A percentile compares a stretch with the other conserved stretches of the same genome.
phyloP scores from a whole-genome alignment of 371 early-diverging fungal species.

The Rhizomucor pusillus region DNA sequence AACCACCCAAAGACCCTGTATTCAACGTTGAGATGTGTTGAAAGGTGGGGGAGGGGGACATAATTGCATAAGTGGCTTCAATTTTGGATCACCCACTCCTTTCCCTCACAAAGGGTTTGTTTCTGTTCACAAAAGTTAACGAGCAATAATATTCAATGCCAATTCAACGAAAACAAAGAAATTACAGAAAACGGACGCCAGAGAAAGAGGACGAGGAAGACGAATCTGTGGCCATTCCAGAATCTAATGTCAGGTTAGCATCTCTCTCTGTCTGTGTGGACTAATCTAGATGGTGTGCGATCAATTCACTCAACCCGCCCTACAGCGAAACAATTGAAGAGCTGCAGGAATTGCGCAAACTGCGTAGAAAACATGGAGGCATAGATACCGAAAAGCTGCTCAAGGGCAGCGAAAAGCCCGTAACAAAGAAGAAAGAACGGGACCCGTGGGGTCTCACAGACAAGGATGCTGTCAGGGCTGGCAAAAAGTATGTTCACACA shows the following conservation, averaged over 20 bases:
- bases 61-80: too few species aligned
- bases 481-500: conserved; percentile 11
- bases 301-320: background rate
- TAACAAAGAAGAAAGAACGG: conserved; percentile 47
- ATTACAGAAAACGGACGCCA: conserved; percentile 35
- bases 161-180: conserved; percentile 27
- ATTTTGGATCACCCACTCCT: too few species aligned
- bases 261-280: too few species aligned
- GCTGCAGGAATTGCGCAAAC: conserved; percentile 60
- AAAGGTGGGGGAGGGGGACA: too few species aligned
- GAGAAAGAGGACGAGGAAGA: conserved; percentile 32
- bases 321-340: conserved; percentile 53
- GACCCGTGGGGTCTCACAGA: conserved; percentile 59
- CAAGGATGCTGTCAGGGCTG: conserved; percentile 36
- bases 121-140: too few species aligned
- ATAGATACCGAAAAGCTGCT: conserved; percentile 57
- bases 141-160: conserved; percentile 14
- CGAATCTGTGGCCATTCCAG: background rate
- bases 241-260: conserved; percentile 26
- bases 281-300: too few species aligned
- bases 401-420: conserved; percentile 47
- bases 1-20: too few species aligned
- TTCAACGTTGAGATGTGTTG: too few species aligned
- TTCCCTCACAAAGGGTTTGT: too few species aligned
- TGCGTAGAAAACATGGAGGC: conserved; percentile 61